Evolutionary conservation across 257 asterid genomes (phyloP).

Genomic region (Nyctanthes arbortristis): DNA sequence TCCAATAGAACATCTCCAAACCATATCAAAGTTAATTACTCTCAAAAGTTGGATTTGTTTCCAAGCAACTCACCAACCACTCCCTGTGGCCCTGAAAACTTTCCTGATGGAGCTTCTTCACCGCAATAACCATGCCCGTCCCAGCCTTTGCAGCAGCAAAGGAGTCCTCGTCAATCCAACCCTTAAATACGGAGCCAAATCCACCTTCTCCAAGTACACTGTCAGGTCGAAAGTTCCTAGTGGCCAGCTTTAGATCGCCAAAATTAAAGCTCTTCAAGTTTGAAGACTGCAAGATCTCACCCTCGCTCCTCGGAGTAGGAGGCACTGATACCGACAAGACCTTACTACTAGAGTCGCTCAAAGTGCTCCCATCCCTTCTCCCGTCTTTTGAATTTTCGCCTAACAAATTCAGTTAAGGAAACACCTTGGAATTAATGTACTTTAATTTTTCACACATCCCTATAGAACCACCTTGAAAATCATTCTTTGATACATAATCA

Average conservation of each 20-base stretch:
- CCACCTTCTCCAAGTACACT: conserved; percentile 44
- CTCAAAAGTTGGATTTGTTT: not conserved
- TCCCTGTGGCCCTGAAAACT: conserved; percentile 36
- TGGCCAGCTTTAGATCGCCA: conserved; percentile 33
- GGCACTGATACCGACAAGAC: conserved; percentile 19
- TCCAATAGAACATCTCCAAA: no score
- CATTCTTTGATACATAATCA: not conserved
- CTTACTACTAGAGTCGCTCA: conserved; percentile 14
- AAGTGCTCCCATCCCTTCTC: not conserved
- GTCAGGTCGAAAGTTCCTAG: conserved; percentile 42
- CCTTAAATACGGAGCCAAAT: conserved; percentile 39
- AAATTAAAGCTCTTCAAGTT: conserved; percentile 35
- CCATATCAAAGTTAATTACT: not conserved
- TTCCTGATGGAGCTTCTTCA: conserved; percentile 35
- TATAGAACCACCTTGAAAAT: not conserved
- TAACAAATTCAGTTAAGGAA: not conserved
- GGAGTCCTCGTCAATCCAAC: conserved; percentile 22
- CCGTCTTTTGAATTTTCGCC: not conserved
- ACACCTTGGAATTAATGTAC: not conserved
- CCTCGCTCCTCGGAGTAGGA: conserved; percentile 34
- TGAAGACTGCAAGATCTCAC: conserved; percentile 28
- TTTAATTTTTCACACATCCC: not conserved
- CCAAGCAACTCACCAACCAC: conserved; percentile 36
- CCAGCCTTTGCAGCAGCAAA: conserved; percentile 36
- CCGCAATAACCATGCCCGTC: conserved; percentile 35